Evolutionary conservation across 1,139 yeast species (phyloP), one percentile per base, ranked within the genome.

Genomic region (Magnusiomyces fungicola): DNA sequence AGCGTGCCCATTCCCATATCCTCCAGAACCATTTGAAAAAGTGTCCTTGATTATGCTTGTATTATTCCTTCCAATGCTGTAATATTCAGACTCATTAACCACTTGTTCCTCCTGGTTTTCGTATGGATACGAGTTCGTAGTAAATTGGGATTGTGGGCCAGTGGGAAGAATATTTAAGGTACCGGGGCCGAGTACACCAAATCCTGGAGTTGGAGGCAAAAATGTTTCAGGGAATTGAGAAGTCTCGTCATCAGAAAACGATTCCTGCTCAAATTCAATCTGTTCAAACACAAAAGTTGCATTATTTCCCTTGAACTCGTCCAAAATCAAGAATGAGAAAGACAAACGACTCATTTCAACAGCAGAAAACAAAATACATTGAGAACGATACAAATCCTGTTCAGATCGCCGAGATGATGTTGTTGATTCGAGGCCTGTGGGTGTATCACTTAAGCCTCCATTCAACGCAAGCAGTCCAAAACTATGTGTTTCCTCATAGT

Each of bases 361-460:
- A 4, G 50, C 54, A 6, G 54, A 46, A 43, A 48, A 51, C 18
- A 51, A 42, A 16, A 49, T n/a, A 25, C 54, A 51, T 23, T 51
- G 51, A 19, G 43, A 39, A 2, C 54, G 42, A 22, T 51, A 51
- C 7, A 33, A 30, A 23, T 51, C 47, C 42, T 40, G 42, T 12
- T 45, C 49, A 6, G 45, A 14, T 12, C 43, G 24, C 16, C 33
- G 39, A 9, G 10, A 33, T 12, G 42, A 21, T 22, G 37, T n/a
- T 5, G 16, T 16, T 12, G 40, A 21, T 2, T 38, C 50, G 29
- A 51, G 45, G 3, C 54, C 54, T 25, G 46, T 45, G 3, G 54
- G 54, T 5, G 49, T 46, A 19, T 51, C 54, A 30, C 50, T 47
- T 14, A 51, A 33, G 10, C 54, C 54, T 10, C 54, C 54, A 39